These are phyloP conservation scores for Talaromyces marneffei DNA, from an alignment of 2,329 filamentous ascomycete genomes.

Conservation along the genomic window DNA sequence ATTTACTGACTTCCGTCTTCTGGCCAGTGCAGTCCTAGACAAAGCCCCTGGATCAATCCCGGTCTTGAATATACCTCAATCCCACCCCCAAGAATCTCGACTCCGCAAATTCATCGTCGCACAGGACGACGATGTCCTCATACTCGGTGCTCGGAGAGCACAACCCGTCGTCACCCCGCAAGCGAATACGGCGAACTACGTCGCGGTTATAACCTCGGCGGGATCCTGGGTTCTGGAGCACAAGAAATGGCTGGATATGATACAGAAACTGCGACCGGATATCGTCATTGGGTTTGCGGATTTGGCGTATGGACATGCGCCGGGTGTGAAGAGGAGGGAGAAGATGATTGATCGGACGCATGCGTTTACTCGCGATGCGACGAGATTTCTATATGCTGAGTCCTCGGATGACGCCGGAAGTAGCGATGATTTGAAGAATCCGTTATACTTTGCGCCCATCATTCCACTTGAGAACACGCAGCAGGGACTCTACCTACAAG, in stretches of 20 bases:
- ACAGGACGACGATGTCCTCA: conserved; percentile 57
- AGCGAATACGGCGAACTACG: conserved; percentile 62
- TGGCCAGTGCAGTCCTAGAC: conserved; percentile 54
- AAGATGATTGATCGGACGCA: conserved; percentile 86
- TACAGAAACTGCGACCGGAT: conserved; percentile 66
- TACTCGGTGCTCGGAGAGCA: conserved; percentile 72
- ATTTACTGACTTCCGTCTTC: conserved; percentile 61
- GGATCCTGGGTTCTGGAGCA: conserved; percentile 70
- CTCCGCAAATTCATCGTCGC: conserved; percentile 74
- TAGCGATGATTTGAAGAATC: conserved; percentile 3
- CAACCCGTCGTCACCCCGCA: conserved; percentile 66
- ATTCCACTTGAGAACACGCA: conserved; percentile 68
- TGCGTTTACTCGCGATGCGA: conserved; percentile 68
- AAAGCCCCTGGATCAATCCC: conserved; percentile 44
- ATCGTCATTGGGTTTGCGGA: conserved; percentile 76
- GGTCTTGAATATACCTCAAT: conserved; percentile 46
- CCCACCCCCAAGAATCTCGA: conserved; percentile 44
- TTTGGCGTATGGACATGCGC: conserved; percentile 53
- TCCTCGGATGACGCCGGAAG: conserved; percentile 20
- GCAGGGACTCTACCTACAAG: conserved; percentile 74
- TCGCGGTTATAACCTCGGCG: conserved; percentile 78
- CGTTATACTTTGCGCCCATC: conserved; percentile 60
- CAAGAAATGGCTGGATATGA: conserved; percentile 61
- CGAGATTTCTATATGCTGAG: conserved; percentile 42
- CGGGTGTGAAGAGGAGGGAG: conserved; percentile 65